Base-by-base conservation (phyloP, 306 rosid genomes). In the Castanospermum australe region DNA sequence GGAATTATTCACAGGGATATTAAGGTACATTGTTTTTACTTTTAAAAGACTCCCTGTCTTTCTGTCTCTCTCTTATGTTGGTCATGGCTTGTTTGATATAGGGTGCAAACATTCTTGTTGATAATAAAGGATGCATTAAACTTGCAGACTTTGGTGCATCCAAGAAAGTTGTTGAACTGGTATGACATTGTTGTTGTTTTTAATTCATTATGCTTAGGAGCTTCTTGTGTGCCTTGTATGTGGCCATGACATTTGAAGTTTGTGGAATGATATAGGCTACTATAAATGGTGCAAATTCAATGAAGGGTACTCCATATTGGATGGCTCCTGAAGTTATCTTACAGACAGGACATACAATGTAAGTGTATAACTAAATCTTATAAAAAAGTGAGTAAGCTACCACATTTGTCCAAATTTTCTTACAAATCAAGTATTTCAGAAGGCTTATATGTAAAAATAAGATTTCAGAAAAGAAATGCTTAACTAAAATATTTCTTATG, bases 261-360 rank as follows among this genome's bases (percentile, higher is more conserved):
- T 79, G 62, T 77, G 69, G 67, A 44, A 67, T 83, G 70, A 59
- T 68, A 55, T 83, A 94, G 98, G 98, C 98, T 62, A 92, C 98
- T 61, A 88, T 92, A 65, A 89, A 87, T 80, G 92, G 97, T 80
- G 93, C 98, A 55, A 94, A 90, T 81, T 94, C 97, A 71, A 90
- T 94, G 90, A 94, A 94, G 93, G 98, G 98, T 61, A 94, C 98
- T 59, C 92, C 98, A 12, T 93, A 92, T 83, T 94, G 98, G 98
- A 94, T 94, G 98, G 94, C 98, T 45, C 98, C 98, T 5, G 98
- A 94, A 89, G 98, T 94, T 80, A 88, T 94, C 80, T 89, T 92
- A 62, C 97, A 94, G 84, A 94, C 97, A 63, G 98, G 98, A 38
- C 96, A 92, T 87, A 94, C 97, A 83, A 91, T 93, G 98, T 94